Evolutionary conservation across 805 yeast genomes (phyloP).

Genomic region (Saccharomycopsis malanga): DNA sequence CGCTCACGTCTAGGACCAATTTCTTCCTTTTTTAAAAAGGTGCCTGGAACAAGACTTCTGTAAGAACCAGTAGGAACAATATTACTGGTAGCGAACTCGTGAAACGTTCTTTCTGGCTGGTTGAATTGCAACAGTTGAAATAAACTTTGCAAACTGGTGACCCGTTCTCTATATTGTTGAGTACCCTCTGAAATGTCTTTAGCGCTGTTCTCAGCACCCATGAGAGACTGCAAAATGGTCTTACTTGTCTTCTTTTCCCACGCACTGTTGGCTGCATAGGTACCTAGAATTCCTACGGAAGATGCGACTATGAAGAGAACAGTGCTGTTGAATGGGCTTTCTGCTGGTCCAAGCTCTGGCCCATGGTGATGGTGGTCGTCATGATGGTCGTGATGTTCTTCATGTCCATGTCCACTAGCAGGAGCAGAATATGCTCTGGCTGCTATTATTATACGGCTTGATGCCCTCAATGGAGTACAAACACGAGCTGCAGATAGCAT

Average conservation of each 20-base stretch:
- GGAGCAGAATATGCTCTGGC: slow-evolving; percentile 5
- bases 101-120: slow-evolving; percentile 21
- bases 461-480: not conserved
- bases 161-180: slow-evolving; percentile 7
- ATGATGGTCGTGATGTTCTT: slow-evolving; percentile 15
- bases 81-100: slow-evolving; percentile 17
- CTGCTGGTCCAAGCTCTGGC: slow-evolving; percentile 18
- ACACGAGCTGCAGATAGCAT: not conserved
- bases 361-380: slow-evolving; percentile 18
- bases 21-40: slow-evolving; percentile 10
- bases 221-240: slow-evolving; percentile 10
- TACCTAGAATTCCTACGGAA: slow-evolving; percentile 11
- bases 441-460: not conserved
- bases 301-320: slow-evolving; percentile 11
- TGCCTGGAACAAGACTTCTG: slow-evolving; percentile 20
- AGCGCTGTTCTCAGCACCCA: slow-evolving; percentile 10
- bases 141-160: slow-evolving; percentile 5
- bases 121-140: slow-evolving; percentile 19
- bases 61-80: slow-evolving; percentile 15
- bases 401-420: slow-evolving; percentile 6
- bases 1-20: slow-evolving; percentile 21
- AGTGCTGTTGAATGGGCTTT: slow-evolving; percentile 8
- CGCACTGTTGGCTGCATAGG: slow-evolving; percentile 9
- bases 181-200: slow-evolving; percentile 3
- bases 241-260: slow-evolving; percentile 11